phyloP scores from a whole-genome alignment of 2,329 filamentous ascomycete genomes.

The Clarireedia monteithiana region DNA sequence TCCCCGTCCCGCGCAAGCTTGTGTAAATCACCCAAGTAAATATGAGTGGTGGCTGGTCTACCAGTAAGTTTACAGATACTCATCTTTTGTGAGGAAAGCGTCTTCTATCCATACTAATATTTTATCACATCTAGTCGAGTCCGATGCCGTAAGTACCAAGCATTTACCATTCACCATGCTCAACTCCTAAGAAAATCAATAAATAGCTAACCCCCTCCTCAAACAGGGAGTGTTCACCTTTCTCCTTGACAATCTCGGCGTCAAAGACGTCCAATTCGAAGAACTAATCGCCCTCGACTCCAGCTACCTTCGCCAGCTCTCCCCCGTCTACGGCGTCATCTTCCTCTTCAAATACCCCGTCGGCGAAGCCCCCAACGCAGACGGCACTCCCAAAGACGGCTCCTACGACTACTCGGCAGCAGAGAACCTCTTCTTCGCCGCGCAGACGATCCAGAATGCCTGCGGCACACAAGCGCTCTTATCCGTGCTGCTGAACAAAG shows the following conservation, averaged over 20 bases:
- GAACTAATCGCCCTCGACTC: conserved; percentile 87
- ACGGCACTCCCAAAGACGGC: conserved; percentile 64
- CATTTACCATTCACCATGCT: neutral
- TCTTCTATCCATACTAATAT: conserved; percentile 17
- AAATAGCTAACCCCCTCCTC: conserved; percentile 16
- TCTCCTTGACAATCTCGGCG: conserved; percentile 84
- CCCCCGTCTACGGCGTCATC: conserved; percentile 88
- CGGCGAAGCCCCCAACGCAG: conserved; percentile 52
- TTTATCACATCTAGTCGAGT: conserved; percentile 55
- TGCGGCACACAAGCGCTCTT: conserved; percentile 95
- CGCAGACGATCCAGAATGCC: conserved; percentile 96
- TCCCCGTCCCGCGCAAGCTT: neutral
- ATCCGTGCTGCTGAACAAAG: conserved; percentile 84
- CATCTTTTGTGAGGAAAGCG: conserved; percentile 8
- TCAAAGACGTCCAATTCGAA: conserved; percentile 92
- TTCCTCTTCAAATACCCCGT: conserved; percentile 97
- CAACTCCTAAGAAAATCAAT: neutral
- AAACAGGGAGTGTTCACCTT: conserved; percentile 86
- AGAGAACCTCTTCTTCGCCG: conserved; percentile 82
- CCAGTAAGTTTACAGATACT: conserved; percentile 46
- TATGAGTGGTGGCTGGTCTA: conserved; percentile 89
- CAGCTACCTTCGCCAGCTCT: conserved; percentile 60
- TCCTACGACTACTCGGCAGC: conserved; percentile 68
- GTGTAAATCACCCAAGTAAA: conserved; percentile 15
- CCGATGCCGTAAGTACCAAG: conserved; percentile 69